Base-by-base conservation (phyloP, 371 early-diverging fungal species). In the Zychaea mexicana region DNA sequence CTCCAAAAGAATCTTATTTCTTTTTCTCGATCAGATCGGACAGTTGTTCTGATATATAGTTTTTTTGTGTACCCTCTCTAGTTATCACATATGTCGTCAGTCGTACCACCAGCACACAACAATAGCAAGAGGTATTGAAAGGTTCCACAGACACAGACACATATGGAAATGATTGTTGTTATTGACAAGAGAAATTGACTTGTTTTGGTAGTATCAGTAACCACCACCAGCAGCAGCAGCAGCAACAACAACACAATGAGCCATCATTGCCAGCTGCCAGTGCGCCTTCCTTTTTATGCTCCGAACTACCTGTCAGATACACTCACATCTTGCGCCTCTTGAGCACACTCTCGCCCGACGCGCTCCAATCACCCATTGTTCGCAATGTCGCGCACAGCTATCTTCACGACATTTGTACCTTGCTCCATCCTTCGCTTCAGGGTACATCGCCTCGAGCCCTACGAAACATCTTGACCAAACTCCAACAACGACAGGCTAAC, bases 261-360 rank as follows among this genome's bases (percentile, higher is more conserved):
- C 12, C 49, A 4, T 6, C 22, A 19, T 49, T 49, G 24, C 49
- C 49, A 19, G 49, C 49, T 9, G 79, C 77, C 28, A 82, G 74
- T 15, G 65, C 88, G 7, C 79, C 91, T 9, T 71, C 79, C 21
- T 91, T 91, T 61, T 69, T 91, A 60, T 83, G 87, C 57, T 80
- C 79, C 57, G 92, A 91, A 67, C 62, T 91, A 56, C 90, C 92
- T 13, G 78, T 90, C 32, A 81, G 92, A 45, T 83, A 87, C 27
- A 85, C 87, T 17, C 90, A 91, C 62, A 81, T 87, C 9, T 71
- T 90, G 24, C 79, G 81, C 58, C 69, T 55, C 62, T 77, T 71
- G 63, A 85, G 76, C 67, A 78, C 64, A 66, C 58, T 76, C 31
- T 71, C 72, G 21, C 71, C 66, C 27, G 79, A 77, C 2, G 59